Evolutionary conservation across 495 filamentous ascomycete species (phyloP), one percentile per base, ranked within the genome.

Genomic region (Podospora bellae-mahoneyi): DNA sequence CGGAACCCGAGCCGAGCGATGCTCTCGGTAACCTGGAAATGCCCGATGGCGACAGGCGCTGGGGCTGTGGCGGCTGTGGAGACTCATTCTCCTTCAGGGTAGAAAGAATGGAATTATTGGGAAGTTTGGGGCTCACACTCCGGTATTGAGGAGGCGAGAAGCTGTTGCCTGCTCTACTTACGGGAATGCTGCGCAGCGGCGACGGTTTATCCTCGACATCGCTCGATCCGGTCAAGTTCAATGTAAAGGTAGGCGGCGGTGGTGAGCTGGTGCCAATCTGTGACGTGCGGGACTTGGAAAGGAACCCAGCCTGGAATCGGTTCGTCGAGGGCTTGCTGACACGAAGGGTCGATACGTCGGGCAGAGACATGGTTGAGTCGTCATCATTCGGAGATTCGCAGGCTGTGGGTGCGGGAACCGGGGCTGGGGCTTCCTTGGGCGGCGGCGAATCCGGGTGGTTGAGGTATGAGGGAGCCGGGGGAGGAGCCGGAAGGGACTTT

Each of bases 251-350:
- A 6, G 89, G 90, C 26, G 89, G 82, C 28, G 85, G 77, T 5
- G 90, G 90, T 34, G 91, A 92, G 66, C 86, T 88, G 66, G 85
- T 80, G 1, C 78, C 70, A 3, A 59, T 19, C n/a, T 64, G 64
- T 0, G 78, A 74, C 1, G 70, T 58, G 13, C 75, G 71, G 30
- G 73, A 64, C 81, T 96, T 96, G 20, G 91, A 89, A 64, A 98
- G 81, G 77, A 96, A 97, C 28, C 95, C 95, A 39, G 93, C 84
- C 74, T 97, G 91, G 83, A 99, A 97, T 44, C 95, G 86, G 77
- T 87, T 93, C 28, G 28, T 62, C 18, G 61, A n/a, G 64, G 85
- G 87, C 72, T 91, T 93, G 71, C 83, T 75, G 63, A 79, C 71
- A 27, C 70, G 71, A 1, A 84, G 69, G n/a, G 71, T 76, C 19